Evolutionary conservation across 148 eudicot species (phyloP), one percentile per base, ranked within the genome.

Genomic region (Polygonum maritimum): DNA sequence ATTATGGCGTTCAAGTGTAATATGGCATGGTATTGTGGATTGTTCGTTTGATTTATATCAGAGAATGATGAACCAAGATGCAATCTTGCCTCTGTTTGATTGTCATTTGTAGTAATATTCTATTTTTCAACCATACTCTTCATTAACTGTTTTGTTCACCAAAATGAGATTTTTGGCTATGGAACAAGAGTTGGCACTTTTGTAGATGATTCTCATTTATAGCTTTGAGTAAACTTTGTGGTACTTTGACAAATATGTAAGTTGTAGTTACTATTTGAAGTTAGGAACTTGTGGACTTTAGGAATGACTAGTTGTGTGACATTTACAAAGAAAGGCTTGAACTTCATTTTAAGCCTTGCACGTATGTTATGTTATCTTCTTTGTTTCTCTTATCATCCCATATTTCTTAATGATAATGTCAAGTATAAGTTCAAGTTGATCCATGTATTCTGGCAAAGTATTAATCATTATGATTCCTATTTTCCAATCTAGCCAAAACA

Each of bases 401-500:
- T 26, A 52, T 2, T 52, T 2, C 58, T 16, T 52, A 15, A 5
- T 16, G 4, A 2, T 52, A 26, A 26, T 52, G 18, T 52, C 58
- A 16, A 16, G n/a, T 16, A 52, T 52, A 21, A 52, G 2, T 21
- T 52, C 21, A 16, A n/a, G 21, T 5, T 5, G 26, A 2, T 10
- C n/a, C 22, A 54, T 54, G 22, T 9, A 19, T 60, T 3, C 11
- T 54, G 21, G 69, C 38, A 3, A 60, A 26, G 69, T 60, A 12
- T 38, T 60, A 26, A 60, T 60, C 10, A 22, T 26, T 6, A 7
- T 60, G 33, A 60, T 60, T 60, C 36, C 36, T 60, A 0, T 26
- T n/a, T 11, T 18, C 9, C 69, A 40, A 73, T 19, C 31, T 83
- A 82, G 87, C 82, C 85, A 85, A 78, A 80, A 67, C 83, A 86